A percentile compares a stretch with the other conserved stretches of the same genome.
Evolutionary conservation across 495 filamentous ascomycete genomes (phyloP).

Genomic region (Aspergillus homomorphus): DNA sequence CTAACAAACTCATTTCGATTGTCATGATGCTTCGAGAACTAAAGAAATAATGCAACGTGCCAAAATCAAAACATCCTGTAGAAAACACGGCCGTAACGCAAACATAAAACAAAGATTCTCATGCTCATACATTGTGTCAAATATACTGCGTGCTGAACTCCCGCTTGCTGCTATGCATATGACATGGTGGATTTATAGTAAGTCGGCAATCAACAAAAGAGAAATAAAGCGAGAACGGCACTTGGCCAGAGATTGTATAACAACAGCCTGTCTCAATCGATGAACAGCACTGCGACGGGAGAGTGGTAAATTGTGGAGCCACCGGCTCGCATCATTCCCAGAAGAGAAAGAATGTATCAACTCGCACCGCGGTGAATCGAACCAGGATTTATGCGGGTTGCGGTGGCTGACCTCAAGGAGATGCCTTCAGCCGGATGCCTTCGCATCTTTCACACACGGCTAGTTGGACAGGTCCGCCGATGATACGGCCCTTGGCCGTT

Average conservation of each 20-base stretch:
- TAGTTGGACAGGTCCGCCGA: constrained; percentile 45
- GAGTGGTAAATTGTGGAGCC: background rate
- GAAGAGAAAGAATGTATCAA: background rate
- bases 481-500: constrained; percentile 47
- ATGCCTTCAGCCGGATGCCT: constrained; percentile 60
- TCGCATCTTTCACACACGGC: constrained; percentile 64
- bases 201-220: background rate
- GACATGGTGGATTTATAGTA: background rate
- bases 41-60: background rate
- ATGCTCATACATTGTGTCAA: background rate
- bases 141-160: constrained; percentile 5
- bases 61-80: background rate
- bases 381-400: background rate
- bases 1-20: too few relatives aligned
- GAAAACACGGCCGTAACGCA: background rate
- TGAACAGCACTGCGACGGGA: background rate
- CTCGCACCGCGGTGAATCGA: background rate
- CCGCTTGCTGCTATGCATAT: constrained; percentile 10
- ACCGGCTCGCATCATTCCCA: background rate
- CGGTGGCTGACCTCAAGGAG: constrained; percentile 5
- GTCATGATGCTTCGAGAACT: background rate
- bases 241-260: background rate
- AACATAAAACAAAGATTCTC: background rate
- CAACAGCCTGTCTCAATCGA: background rate
- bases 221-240: background rate